Evolutionary conservation across 306 rosid genomes (phyloP).

Genomic region (Casuarina equisetifolia): DNA sequence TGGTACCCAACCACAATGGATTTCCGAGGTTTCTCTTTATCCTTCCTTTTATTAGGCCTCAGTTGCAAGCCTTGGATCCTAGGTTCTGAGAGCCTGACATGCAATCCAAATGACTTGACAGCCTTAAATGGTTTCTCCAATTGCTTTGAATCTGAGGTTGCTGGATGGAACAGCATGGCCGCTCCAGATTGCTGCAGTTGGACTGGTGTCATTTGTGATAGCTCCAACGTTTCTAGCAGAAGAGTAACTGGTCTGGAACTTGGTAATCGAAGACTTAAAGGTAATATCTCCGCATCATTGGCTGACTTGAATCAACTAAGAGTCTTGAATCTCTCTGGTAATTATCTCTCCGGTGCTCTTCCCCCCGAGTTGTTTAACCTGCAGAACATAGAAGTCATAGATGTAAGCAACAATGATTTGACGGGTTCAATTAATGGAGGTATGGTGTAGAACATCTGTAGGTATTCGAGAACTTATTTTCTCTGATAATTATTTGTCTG

Average conservation of each 20-base stretch:
- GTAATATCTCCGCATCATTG: constrained; percentile 21
- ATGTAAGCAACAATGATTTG: constrained; percentile 28
- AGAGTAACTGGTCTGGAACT: constrained; percentile 30
- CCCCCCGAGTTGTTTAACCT: constrained; percentile 13
- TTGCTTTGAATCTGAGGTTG: constrained; percentile 8
- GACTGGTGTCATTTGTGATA: constrained; percentile 29
- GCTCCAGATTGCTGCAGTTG: constrained; percentile 33
- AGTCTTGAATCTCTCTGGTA: constrained; percentile 26
- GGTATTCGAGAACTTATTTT: constrained; percentile 5
- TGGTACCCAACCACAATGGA: not conserved
- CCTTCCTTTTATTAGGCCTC: not conserved
- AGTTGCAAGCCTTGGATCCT: not conserved
- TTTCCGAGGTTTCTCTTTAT: not conserved
- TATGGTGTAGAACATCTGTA: constrained; percentile 14
- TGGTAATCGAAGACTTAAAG: not conserved
- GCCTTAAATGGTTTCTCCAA: constrained; percentile 29
- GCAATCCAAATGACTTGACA: constrained; percentile 26
- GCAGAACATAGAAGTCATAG: constrained; percentile 25
- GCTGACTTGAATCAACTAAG: constrained; percentile 23
- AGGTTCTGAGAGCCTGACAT: constrained; percentile 27
- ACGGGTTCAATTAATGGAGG: not conserved
- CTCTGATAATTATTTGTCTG: constrained; percentile 10
- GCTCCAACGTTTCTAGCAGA: not conserved
- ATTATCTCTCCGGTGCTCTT: constrained; percentile 10
- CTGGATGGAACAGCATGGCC: constrained; percentile 21